These are phyloP conservation scores for Lasiosphaeria miniovina DNA, from an alignment of 495 filamentous ascomycete genomes.

Conservation along the genomic window DNA sequence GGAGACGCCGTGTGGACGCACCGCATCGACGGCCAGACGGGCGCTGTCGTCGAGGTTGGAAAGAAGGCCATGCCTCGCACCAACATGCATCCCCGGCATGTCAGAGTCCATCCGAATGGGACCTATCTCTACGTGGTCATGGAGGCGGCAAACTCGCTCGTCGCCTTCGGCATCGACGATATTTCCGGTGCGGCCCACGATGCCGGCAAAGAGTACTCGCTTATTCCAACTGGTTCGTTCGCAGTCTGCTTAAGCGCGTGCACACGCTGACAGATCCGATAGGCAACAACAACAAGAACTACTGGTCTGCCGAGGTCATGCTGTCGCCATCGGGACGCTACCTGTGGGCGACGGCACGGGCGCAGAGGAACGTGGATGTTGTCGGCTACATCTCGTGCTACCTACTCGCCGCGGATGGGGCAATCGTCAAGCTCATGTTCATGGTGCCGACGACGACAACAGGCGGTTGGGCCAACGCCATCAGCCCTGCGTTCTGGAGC, in stretches of 20 bases:
- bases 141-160: conserved; percentile 21
- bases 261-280: background rate
- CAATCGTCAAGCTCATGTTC: conserved; percentile 31
- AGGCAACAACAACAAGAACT: conserved; percentile 19
- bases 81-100: conserved; percentile 27
- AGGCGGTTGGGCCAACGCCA: conserved; percentile 35
- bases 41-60: conserved; percentile 13
- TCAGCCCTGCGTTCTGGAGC: conserved; percentile 32
- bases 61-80: conserved; percentile 11
- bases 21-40: conserved; percentile 19
- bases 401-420: conserved; percentile 21
- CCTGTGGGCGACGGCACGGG: conserved; percentile 36
- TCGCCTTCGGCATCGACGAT: conserved; percentile 8
- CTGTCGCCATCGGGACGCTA: conserved; percentile 31
- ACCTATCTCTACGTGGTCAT: conserved; percentile 30
- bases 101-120: conserved; percentile 29
- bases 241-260: background rate
- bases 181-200: conserved; percentile 6
- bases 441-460: conserved; percentile 28
- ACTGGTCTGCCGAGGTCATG: conserved; percentile 39
- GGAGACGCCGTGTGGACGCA: conserved; percentile 38
- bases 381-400: conserved; percentile 36
- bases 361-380: conserved; percentile 11
- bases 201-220: conserved; percentile 15
- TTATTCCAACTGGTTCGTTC: conserved; percentile 21